Evolutionary conservation across 164 flowering plant species (phyloP), one percentile per base, ranked within the genome.

Genomic region (Saururus chinensis): DNA sequence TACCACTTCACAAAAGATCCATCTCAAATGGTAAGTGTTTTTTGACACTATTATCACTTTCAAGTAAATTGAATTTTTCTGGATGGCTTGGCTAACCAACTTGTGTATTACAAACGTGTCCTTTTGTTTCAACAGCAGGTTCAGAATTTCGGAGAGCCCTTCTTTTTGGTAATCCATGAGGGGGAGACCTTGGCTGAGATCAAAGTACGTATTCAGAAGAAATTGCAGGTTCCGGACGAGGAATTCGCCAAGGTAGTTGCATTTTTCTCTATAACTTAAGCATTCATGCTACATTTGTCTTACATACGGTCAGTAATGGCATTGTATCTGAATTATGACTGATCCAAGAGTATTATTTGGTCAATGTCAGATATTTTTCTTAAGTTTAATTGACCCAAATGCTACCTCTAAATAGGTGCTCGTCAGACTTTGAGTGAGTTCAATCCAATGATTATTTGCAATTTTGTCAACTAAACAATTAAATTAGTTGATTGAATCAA

Each of bases 81-180:
- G 2, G 17, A 45, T 45, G 17, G 17, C 2, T 45, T 12, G 49
- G 17, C 49, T 45, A 12, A 17, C 17, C 49, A 12, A 2, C 17
- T 45, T 9, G 12, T 41, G 45, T 13, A 41, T 41, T 13, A 8
- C 12, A 12, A 45, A 45, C 16, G 2, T 45, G 16, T 7, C 61
- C 19, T 54, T 70, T 67, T 48, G 22, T 61, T 51, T 63, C 25
- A 54, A 70, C 84, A 88, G 96, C 98, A 89, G 78, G 85, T 91
- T 51, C 96, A 89, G 74, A 87, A 95, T 73, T 95, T 95, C 64
- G 99, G 97, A 49, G 99, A 95, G 42, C 99, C 99, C 48, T 95
- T 95, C 73, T 88, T 95, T 80, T 74, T 95, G 76, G 80, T 89
- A 63, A 87, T 91, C 56, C 96, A 74, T 73, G 97, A 91, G 65